These are phyloP conservation scores for Coemansia sp. DNA, from an alignment of 192 early-diverging fungal species.

Conservation along the genomic window DNA sequence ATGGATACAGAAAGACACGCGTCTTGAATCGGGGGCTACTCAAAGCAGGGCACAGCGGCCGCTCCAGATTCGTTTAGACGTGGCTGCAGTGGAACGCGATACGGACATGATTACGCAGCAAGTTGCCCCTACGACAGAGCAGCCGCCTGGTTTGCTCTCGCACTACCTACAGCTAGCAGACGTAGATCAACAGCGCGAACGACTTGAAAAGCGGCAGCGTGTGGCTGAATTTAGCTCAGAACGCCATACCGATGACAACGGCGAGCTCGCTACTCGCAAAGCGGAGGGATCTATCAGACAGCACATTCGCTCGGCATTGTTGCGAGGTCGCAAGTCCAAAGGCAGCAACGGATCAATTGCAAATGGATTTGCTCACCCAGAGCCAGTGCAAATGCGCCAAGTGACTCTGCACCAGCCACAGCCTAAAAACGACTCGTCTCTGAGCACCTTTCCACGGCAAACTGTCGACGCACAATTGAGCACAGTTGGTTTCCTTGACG, in stretches of 20 bases:
- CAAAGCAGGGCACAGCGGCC: conserved; percentile 13
- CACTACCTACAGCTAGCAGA: conserved; percentile 34
- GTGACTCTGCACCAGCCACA: neutral
- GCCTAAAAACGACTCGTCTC: neutral
- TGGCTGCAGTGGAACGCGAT: conserved; percentile 20
- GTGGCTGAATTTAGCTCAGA: neutral
- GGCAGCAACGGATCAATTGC: neutral
- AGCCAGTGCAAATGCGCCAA: neutral
- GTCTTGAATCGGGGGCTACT: neutral
- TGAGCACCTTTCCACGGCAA: neutral
- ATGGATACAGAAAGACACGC: neutral
- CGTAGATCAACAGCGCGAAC: conserved; percentile 27
- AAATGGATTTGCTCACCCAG: neutral
- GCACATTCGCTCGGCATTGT: conserved; percentile 6
- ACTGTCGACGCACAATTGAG: neutral
- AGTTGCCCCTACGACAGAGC: neutral
- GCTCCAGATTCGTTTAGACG: conserved; percentile 26
- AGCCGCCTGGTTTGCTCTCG: conserved; percentile 16
- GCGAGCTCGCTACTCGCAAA: neutral
- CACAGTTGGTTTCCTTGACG: neutral
- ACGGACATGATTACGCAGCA: neutral
- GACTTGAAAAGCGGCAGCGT: neutral
- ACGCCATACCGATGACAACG: neutral
- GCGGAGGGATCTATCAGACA: neutral
- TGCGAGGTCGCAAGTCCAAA: neutral